Conservation (phyloP, 2,329 filamentous ascomycete species). For the Setomelanomma holmii region DNA sequence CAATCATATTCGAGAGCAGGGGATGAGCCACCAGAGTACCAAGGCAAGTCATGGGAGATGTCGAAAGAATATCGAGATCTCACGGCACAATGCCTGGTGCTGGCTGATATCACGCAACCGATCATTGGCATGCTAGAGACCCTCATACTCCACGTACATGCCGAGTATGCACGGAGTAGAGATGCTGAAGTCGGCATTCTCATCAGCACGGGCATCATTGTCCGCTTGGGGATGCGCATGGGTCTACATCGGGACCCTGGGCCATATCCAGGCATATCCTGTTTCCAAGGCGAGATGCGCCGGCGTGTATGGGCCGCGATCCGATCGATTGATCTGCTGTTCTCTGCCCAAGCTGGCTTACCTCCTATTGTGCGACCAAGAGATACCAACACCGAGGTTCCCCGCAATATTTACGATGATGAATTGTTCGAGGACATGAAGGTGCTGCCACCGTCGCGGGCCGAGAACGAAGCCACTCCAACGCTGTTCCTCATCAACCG, state of each 20-base stretch:
- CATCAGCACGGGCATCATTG: constrained; percentile 66
- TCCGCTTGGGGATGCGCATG: constrained; percentile 72
- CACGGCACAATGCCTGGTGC: constrained; percentile 78
- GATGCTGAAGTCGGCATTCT: constrained; percentile 75
- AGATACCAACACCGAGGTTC: constrained; percentile 77
- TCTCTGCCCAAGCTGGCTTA: constrained; percentile 73
- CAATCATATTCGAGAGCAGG: constrained; percentile 80
- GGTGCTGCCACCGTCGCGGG: constrained; percentile 70
- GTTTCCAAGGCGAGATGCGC: constrained; percentile 77
- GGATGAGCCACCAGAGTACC: constrained; percentile 80
- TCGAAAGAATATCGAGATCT: constrained; percentile 68
- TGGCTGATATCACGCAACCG: constrained; percentile 79
- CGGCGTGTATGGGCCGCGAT: constrained; percentile 72
- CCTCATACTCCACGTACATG: constrained; percentile 75
- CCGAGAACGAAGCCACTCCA: constrained; percentile 74
- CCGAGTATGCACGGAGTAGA: constrained; percentile 75
- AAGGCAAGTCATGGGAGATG: constrained; percentile 64
- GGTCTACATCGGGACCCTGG: constrained; percentile 80
- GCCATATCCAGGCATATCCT: constrained; percentile 73
- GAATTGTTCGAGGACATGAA: constrained; percentile 76
- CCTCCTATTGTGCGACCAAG: constrained; percentile 73
- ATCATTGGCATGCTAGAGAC: constrained; percentile 80
- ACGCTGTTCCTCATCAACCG: constrained; percentile 82
- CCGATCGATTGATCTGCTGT: constrained; percentile 75
- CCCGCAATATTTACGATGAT: constrained; percentile 81